Percentiles rank a stretch among this genome's conserved stretches.
Conservation (phyloP, 768 basidiomycete species). For the Tricholoma terreum region DNA sequence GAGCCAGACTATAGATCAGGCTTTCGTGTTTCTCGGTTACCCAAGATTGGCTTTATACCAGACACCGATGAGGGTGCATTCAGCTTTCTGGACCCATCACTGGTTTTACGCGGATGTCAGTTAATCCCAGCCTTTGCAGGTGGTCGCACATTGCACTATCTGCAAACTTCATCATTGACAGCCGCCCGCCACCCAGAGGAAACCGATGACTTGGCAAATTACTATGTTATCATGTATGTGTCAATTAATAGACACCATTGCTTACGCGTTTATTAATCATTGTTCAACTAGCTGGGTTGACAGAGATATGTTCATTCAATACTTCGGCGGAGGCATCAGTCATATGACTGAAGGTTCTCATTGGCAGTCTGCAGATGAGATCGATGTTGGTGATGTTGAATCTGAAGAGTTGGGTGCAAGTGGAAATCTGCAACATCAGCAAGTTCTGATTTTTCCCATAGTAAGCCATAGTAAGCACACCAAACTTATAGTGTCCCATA, state of each 20-base stretch:
- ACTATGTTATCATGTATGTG: conserved; percentile 22
- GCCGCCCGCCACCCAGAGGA: neutral
- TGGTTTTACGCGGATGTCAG: conserved; percentile 24
- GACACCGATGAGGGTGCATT: conserved; percentile 24
- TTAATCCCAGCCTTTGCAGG: conserved; percentile 28
- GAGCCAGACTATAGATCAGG: conserved; percentile 19
- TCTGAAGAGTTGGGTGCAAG: too few relatives aligned
- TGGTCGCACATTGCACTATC: conserved; percentile 18
- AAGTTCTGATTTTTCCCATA: too few relatives aligned
- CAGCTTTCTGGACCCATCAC: conserved; percentile 21
- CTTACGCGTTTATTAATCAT: too few relatives aligned
- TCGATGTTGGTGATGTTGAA: too few relatives aligned
- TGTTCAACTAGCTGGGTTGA: too few relatives aligned
- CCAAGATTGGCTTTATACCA: conserved; percentile 26
- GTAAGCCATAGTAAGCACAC: too few relatives aligned
- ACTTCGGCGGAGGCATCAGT: neutral
- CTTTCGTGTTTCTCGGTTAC: conserved; percentile 12
- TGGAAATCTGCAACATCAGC: too few relatives aligned
- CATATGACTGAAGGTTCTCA: too few relatives aligned
- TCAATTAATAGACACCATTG: too few relatives aligned
- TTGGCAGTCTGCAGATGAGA: too few relatives aligned
- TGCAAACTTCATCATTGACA: neutral
- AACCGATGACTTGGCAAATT: conserved; percentile 7
- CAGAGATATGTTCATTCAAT: conserved; percentile 15
- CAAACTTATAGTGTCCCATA: too few relatives aligned